phyloP scores from a whole-genome alignment of 225 moss, liverwort and hornwort genomes.

The Pseudisothecium myosuroides region DNA sequence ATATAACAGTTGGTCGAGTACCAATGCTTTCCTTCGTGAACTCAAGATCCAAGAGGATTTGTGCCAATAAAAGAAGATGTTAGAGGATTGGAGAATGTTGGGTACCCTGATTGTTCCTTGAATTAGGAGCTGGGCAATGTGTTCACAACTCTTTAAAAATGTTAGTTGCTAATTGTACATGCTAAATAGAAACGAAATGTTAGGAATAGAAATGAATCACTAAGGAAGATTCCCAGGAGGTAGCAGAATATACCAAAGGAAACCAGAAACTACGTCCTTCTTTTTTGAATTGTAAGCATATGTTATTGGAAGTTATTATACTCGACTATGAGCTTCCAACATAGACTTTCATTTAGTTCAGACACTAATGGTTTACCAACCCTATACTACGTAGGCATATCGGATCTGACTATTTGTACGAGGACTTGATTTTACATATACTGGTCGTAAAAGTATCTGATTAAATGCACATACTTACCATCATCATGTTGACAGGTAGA shows the following conservation, averaged over 20 bases:
- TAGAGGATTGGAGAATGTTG: not conserved
- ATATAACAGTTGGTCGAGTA: not conserved
- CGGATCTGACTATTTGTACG: not conserved
- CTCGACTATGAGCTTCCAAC: not conserved
- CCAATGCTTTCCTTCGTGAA: not conserved
- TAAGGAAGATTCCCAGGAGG: not conserved
- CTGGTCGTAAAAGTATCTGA: not conserved
- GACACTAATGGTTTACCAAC: not conserved
- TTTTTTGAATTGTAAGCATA: not conserved
- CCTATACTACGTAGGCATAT: not conserved
- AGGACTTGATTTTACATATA: not conserved
- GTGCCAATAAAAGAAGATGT: not conserved
- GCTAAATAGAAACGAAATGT: not conserved
- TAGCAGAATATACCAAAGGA: not conserved
- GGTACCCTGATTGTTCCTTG: not conserved
- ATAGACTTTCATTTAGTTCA: not conserved
- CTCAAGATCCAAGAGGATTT: not conserved
- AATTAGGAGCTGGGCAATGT: not conserved
- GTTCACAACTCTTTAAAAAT: not conserved
- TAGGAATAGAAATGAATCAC: not conserved
- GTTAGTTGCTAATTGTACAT: not conserved
- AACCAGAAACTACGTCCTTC: not conserved
- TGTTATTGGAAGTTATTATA: not conserved
- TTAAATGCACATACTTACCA: not conserved
- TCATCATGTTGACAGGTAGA: conserved; percentile 14